phyloP scores from a whole-genome alignment of 2,329 filamentous ascomycete species.

The Diaporthe ilicicola region DNA sequence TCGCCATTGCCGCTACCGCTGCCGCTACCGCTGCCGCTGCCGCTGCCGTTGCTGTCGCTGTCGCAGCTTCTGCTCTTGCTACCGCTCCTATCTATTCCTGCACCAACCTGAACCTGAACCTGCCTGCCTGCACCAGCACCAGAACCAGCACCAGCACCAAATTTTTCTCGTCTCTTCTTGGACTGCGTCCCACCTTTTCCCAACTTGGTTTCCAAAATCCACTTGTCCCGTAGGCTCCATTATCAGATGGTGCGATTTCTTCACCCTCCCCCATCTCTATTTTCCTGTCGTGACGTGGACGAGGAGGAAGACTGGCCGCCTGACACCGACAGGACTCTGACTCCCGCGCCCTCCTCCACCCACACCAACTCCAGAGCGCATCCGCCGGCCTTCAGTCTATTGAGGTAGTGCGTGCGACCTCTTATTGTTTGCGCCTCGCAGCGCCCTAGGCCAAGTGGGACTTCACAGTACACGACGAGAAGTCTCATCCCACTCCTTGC shows the following conservation, averaged over 20 bases:
- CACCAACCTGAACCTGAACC: not conserved
- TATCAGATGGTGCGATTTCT: slow-evolving; percentile 34
- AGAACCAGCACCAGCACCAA: slow-evolving; percentile 8
- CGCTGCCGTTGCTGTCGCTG: not conserved
- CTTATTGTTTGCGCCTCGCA: slow-evolving; percentile 18
- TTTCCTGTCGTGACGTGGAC: slow-evolving; percentile 33
- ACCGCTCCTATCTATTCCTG: not conserved
- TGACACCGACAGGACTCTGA: slow-evolving; percentile 24
- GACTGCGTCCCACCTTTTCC: slow-evolving; percentile 26
- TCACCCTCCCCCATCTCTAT: slow-evolving; percentile 28
- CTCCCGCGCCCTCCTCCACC: slow-evolving; percentile 14
- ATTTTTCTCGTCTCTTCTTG: slow-evolving; percentile 28
- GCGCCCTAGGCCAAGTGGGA: slow-evolving; percentile 16
- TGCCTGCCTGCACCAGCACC: not conserved
- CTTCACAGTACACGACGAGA: slow-evolving; percentile 25
- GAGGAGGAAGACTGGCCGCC: slow-evolving; percentile 33
- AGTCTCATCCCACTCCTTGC: slow-evolving; percentile 24
- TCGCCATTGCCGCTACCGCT: not conserved
- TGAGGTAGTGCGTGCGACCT: slow-evolving; percentile 6
- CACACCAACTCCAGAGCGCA: slow-evolving; percentile 8
- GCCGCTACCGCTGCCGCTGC: not conserved
- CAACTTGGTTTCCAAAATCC: slow-evolving; percentile 21
- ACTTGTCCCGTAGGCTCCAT: slow-evolving; percentile 28
- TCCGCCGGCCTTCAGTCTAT: not conserved
- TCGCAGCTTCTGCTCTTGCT: not conserved